phyloP scores from a whole-genome alignment of 768 basidiomycete species.

The Paxillus involutus region DNA sequence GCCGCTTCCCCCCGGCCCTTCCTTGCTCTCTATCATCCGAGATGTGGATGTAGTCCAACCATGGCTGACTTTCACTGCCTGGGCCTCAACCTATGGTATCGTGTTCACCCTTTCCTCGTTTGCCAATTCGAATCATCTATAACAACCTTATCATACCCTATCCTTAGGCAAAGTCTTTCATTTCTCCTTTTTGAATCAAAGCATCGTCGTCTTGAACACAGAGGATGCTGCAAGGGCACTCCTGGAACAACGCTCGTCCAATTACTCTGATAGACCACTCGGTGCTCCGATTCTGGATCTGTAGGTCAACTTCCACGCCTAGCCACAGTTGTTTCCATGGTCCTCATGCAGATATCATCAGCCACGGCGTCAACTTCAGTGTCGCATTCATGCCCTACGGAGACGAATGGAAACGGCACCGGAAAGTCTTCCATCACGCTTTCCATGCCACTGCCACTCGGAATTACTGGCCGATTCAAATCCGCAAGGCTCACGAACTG shows the following conservation, averaged over 20 bases:
- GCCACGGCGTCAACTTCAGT: constrained; percentile 28
- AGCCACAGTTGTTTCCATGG: constrained; percentile 35
- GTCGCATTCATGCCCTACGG: constrained; percentile 37
- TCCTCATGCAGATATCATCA: too few species aligned
- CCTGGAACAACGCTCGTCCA: constrained; percentile 28
- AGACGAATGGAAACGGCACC: constrained; percentile 36
- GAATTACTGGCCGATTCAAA: constrained; percentile 33
- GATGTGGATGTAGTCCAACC: neutral
- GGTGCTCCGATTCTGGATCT: constrained; percentile 20
- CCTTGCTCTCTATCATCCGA: neutral
- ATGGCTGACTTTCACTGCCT: neutral
- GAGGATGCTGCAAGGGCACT: constrained; percentile 25
- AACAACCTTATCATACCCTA: neutral
- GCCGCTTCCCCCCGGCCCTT: neutral
- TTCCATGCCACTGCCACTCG: constrained; percentile 30
- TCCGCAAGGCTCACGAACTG: constrained; percentile 30
- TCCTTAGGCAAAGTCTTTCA: neutral
- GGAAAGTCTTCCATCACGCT: constrained; percentile 37
- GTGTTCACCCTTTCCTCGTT: neutral
- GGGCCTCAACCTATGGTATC: neutral
- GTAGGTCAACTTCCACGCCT: constrained; percentile 3
- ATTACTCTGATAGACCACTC: constrained; percentile 26
- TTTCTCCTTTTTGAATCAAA: constrained; percentile 1
- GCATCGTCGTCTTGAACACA: constrained; percentile 24
- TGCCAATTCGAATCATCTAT: too few species aligned